These are phyloP conservation scores for Arxiozyma telluris DNA, from an alignment of 1,139 yeast genomes.

Conservation along the genomic window DNA sequence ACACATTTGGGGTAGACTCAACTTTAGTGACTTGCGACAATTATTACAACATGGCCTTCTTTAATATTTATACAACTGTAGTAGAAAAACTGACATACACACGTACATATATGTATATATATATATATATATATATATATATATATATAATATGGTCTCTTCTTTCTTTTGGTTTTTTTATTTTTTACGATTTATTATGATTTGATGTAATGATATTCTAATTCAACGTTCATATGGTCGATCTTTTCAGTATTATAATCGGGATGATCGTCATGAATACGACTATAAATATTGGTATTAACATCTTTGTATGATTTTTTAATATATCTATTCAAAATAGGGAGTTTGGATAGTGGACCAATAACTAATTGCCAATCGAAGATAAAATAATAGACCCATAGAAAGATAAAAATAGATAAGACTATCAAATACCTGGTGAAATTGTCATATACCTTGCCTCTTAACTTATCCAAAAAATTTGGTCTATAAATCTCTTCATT, in stretches of 20 bases:
- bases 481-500: conserved; percentile 18
- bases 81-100: not conserved
- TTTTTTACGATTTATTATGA: not conserved
- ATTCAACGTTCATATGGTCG: not conserved
- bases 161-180: too few species aligned
- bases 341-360: conserved; percentile 29
- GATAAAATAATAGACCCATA: conserved; percentile 18
- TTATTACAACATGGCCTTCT: too few species aligned
- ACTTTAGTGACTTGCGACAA: too few species aligned
- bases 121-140: too few species aligned
- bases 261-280: not conserved
- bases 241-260: not conserved
- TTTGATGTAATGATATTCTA: conserved; percentile 10
- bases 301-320: not conserved
- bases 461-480: conserved; percentile 13
- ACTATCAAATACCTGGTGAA: conserved; percentile 15
- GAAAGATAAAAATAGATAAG: conserved; percentile 9
- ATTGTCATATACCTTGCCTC: conserved; percentile 20
- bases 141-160: too few species aligned
- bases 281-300: not conserved
- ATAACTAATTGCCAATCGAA: conserved; percentile 57
- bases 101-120: too few species aligned
- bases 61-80: not conserved
- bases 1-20: too few species aligned
- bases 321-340: conserved; percentile 32